These are phyloP conservation scores for Plectosphaerella plurivora DNA, from an alignment of 2,329 filamentous ascomycete species.

Conservation along the genomic window DNA sequence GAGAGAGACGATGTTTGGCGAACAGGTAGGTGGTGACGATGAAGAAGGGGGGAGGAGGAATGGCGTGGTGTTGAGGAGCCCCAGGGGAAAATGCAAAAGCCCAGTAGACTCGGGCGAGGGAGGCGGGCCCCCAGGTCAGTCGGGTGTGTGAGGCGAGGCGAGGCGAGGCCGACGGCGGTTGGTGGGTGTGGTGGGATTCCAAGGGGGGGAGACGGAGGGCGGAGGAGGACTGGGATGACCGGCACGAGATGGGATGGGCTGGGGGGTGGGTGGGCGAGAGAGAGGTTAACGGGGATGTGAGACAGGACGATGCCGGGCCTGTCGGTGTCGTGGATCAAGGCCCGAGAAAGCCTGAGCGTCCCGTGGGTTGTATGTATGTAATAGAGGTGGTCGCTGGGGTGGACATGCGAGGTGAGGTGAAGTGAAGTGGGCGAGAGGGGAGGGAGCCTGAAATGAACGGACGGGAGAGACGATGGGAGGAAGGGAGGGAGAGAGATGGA, in stretches of 20 bases:
- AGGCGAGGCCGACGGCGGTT: not conserved
- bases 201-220: not conserved
- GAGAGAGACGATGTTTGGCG: not conserved
- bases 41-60: slow-evolving; percentile 3
- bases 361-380: not conserved
- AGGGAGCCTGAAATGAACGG: not conserved
- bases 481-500: not conserved
- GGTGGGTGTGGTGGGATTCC: not conserved
- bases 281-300: not conserved
- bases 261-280: not conserved
- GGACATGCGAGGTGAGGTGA: not conserved
- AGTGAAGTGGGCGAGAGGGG: not conserved
- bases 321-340: not conserved
- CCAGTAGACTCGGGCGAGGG: not conserved
- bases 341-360: not conserved
- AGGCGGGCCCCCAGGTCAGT: not conserved
- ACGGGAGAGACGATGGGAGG: not conserved
- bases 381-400: not conserved
- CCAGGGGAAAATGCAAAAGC: not conserved
- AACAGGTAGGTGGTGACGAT: not conserved
- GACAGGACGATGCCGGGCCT: not conserved
- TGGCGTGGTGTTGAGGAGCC: not conserved
- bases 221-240: slow-evolving; percentile 4
- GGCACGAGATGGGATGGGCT: slow-evolving; percentile 2
- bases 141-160: not conserved